Percentiles rank a stretch among this genome's conserved stretches.
These are phyloP conservation scores for Volutella citrinella DNA, from an alignment of 2,329 filamentous ascomycete genomes.

Conservation along the genomic window DNA sequence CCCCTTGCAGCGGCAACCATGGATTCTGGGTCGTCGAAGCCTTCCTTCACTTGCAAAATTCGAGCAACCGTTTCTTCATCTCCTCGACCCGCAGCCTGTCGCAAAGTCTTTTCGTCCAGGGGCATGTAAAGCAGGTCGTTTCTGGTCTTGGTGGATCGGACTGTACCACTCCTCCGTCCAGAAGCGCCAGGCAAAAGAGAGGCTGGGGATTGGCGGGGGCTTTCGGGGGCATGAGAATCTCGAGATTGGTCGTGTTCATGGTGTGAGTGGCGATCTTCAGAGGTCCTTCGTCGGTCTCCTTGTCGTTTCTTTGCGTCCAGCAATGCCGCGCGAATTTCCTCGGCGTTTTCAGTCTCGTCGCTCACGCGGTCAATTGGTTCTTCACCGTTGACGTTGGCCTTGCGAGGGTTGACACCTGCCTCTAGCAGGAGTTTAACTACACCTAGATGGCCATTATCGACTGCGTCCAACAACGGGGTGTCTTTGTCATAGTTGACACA, in stretches of 20 bases:
- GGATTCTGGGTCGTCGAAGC: slow-evolving; percentile 73
- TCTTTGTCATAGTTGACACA: slow-evolving; percentile 79
- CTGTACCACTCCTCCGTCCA: slow-evolving; percentile 51
- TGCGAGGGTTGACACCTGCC: slow-evolving; percentile 86
- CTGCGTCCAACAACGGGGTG: slow-evolving; percentile 90
- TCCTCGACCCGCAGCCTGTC: slow-evolving; percentile 57
- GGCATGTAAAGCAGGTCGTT: slow-evolving; percentile 63
- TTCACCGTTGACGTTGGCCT: slow-evolving; percentile 87
- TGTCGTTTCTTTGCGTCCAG: slow-evolving; percentile 56
- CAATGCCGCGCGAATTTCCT: slow-evolving; percentile 71
- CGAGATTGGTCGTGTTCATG: slow-evolving; percentile 45
- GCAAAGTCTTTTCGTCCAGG: slow-evolving; percentile 59
- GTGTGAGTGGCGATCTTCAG: slow-evolving; percentile 53
- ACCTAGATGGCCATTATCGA: slow-evolving; percentile 89
- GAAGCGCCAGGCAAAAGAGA: slow-evolving; percentile 31
- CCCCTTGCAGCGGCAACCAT: slow-evolving; percentile 90
- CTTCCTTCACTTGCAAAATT: slow-evolving; percentile 59
- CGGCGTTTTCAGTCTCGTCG: slow-evolving; percentile 71
- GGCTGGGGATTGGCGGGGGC: slow-evolving; percentile 56
- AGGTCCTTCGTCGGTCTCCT: slow-evolving; percentile 52
- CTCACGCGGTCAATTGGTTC: slow-evolving; percentile 84
- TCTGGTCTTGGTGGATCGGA: slow-evolving; percentile 61
- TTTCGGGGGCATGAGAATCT: slow-evolving; percentile 55
- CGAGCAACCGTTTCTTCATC: slow-evolving; percentile 61
- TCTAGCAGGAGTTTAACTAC: slow-evolving; percentile 82